A percentile compares a stretch with the other conserved stretches of the same genome.
Conservation (phyloP, 495 filamentous ascomycete genomes). For the Aspergillus egyptiacus region DNA sequence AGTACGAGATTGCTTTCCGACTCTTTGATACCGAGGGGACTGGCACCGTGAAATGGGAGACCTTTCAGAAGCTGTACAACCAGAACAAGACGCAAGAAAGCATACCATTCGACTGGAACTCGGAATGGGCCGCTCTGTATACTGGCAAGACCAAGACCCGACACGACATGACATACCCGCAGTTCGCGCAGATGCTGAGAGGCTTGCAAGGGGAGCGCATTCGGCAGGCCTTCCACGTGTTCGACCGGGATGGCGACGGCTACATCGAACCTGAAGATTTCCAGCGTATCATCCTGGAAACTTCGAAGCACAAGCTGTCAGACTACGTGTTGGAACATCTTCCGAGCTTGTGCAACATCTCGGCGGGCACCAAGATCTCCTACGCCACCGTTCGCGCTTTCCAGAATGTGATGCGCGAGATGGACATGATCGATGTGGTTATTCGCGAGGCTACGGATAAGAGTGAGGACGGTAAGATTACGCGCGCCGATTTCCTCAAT, state of each 20-base stretch:
- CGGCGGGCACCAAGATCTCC: constrained; percentile 83
- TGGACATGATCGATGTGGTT: constrained; percentile 93
- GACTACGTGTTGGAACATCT: constrained; percentile 94
- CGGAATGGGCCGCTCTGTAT: constrained; percentile 94
- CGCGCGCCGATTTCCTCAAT: constrained; percentile 87
- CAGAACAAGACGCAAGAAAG: constrained; percentile 71
- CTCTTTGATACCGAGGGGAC: constrained; percentile 82
- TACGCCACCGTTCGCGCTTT: constrained; percentile 97
- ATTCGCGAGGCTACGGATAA: constrained; percentile 79
- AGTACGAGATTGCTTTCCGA: constrained; percentile 97
- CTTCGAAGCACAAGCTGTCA: constrained; percentile 91
- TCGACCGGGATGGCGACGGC: constrained; percentile 93
- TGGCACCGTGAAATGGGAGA: constrained; percentile 79
- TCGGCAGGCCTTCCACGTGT: constrained; percentile 84
- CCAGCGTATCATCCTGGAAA: constrained; percentile 90
- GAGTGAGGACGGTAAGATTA: constrained; percentile 86
- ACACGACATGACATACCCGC: constrained; percentile 88
- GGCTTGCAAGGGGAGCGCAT: constrained; percentile 94
- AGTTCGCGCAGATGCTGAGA: constrained; percentile 97
- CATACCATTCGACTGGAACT: constrained; percentile 95
- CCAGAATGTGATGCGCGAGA: constrained; percentile 92
- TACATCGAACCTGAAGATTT: constrained; percentile 96
- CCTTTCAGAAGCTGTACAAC: constrained; percentile 74
- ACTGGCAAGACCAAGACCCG: constrained; percentile 75
- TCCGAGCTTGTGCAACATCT: constrained; percentile 91